Base-by-base conservation (phyloP, 1,284 basidiomycete species). In the Leccinum huronense region DNA sequence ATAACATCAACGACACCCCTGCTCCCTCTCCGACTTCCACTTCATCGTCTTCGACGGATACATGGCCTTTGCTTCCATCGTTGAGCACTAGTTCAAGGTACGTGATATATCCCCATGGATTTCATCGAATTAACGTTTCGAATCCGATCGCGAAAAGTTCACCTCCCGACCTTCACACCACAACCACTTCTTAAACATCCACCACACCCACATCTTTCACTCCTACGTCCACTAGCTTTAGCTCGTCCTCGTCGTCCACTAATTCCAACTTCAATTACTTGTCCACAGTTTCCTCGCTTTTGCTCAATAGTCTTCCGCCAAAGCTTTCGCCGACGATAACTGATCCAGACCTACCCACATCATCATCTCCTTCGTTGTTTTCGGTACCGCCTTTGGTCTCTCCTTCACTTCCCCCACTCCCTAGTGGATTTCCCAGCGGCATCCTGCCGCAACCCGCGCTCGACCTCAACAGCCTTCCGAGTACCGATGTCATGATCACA, bases 331-430 rank as follows among this genome's bases (percentile, higher is more conserved):
- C 61, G 7, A 80, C 84, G 38, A 9, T 19, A 1, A 69, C 82
- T 8, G 71, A 88, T 72, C 86, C 89, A 8, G 89, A 91, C 68
- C 75, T 79, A 62, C 73, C 80, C 0, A 74, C 80, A 8, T 83
- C 84, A 2, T 84, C 84, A 2, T 84, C 83, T 1, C 9, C 80
- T 13, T 69, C 76, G 13, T 54, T 72, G 3, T 42, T 45, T n/a
- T 66, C 71, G 7, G 63, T 67, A 1, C 60, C 74, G 6, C 69
- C 73, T 2, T 65, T 76, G 4, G 70, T 76, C 16, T 57, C 78
- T 1, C 76, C 82, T 2, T 72, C 76, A 0, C 67, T 74, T 5
- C 73, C 78, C 3, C 70, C 83, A 0, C 78, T 93, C 23, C 90
- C 90, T 0, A 76, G 80, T 0, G 80, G 80, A 62, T 76, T 91